These are phyloP conservation scores for Citrullus colocynthis DNA, from an alignment of 306 rosid genomes.

Conservation along the genomic window DNA sequence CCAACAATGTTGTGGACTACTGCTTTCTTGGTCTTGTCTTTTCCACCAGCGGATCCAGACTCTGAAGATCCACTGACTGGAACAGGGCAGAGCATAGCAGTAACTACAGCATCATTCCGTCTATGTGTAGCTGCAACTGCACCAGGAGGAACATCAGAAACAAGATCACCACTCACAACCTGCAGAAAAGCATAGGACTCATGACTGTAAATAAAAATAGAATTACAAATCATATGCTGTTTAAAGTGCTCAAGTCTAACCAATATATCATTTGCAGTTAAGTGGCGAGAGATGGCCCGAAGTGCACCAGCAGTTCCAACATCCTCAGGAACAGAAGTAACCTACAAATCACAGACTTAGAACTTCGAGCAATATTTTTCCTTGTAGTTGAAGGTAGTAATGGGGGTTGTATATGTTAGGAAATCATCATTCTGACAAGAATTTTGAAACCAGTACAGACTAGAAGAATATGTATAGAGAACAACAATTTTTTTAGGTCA, in stretches of 20 bases:
- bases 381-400: background rate
- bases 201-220: conserved; percentile 8
- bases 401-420: background rate
- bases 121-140: conserved; percentile 95
- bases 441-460: background rate
- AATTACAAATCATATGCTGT: conserved; percentile 3
- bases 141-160: conserved; percentile 89
- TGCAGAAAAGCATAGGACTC: conserved; percentile 28
- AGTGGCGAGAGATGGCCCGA: conserved; percentile 68
- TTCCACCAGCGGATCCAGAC: conserved; percentile 73
- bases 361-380: background rate
- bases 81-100: conserved; percentile 84
- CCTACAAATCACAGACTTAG: conserved; percentile 27
- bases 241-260: conserved; percentile 19
- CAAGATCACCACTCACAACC: conserved; percentile 97
- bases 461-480: background rate
- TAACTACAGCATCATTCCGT: conserved; percentile 82
- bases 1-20: conserved; percentile 74
- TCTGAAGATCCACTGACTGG: conserved; percentile 82
- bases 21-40: conserved; percentile 83
- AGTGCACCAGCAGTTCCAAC: conserved; percentile 96
- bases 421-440: background rate
- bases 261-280: conserved; percentile 82
- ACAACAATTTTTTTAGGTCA: background rate
- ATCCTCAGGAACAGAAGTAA: conserved; percentile 89